phyloP scores from a whole-genome alignment of 192 early-diverging fungal species.

The Coemansia biformis region DNA sequence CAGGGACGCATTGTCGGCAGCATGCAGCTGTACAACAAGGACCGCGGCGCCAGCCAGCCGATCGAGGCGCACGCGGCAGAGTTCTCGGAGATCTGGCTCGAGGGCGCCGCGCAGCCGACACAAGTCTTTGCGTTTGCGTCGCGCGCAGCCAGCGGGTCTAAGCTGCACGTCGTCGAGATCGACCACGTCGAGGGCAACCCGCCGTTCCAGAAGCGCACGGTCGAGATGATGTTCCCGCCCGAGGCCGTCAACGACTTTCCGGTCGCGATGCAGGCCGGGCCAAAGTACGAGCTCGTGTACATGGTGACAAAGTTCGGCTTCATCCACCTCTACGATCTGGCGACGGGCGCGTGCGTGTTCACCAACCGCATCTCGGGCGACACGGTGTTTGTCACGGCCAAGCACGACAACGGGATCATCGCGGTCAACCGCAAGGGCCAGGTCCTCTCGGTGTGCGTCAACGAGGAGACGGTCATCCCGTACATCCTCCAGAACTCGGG shows the following conservation, averaged over 20 bases:
- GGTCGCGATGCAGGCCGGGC: constrained; percentile 91
- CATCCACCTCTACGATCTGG: constrained; percentile 95
- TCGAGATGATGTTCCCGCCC: constrained; percentile 94
- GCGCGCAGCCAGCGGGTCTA: constrained; percentile 71
- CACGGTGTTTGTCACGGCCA: constrained; percentile 97
- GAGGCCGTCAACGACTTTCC: constrained; percentile 95
- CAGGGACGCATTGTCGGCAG: constrained; percentile 86
- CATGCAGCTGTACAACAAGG: constrained; percentile 96
- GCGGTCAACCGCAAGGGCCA: constrained; percentile 94
- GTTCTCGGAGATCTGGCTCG: constrained; percentile 84
- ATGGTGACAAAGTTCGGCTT: constrained; percentile 97
- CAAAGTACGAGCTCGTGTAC: constrained; percentile 91
- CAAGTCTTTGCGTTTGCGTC: constrained; percentile 93
- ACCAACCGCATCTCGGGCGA: constrained; percentile 97
- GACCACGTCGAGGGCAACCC: constrained; percentile 92
- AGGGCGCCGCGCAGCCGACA: constrained; percentile 67
- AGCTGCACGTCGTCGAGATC: constrained; percentile 95
- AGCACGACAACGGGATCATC: constrained; percentile 87
- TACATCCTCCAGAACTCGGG: constrained; percentile 79
- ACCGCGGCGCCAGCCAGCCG: constrained; percentile 84
- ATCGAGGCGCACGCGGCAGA: constrained; percentile 96
- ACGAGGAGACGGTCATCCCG: constrained; percentile 85
- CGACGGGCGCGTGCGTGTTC: constrained; percentile 90
- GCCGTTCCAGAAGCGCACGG: constrained; percentile 79
- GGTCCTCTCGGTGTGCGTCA: constrained; percentile 91